These are phyloP conservation scores for Sextonia rubra DNA, from an alignment of 164 flowering plant genomes.

Conservation along the genomic window DNA sequence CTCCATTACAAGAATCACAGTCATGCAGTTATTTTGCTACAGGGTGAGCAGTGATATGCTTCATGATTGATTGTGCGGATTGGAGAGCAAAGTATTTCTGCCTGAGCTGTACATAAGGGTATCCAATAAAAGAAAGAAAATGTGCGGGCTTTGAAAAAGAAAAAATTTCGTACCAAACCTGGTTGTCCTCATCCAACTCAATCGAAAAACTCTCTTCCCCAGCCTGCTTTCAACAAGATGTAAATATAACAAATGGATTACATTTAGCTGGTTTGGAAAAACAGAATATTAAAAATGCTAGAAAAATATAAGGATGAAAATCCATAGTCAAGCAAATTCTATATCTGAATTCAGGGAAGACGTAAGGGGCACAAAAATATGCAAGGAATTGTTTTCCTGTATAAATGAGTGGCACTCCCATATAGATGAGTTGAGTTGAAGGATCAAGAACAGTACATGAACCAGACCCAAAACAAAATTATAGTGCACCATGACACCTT, in stretches of 20 bases:
- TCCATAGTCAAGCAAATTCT: neutral
- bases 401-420: too few relatives aligned
- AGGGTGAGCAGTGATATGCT: slow-evolving; percentile 28
- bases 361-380: neutral
- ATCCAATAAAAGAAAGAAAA: slow-evolving; percentile 58
- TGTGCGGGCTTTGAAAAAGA: slow-evolving; percentile 92
- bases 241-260: neutral
- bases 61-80: slow-evolving; percentile 49
- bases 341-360: neutral
- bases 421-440: neutral
- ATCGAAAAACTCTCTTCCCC: slow-evolving; percentile 95
- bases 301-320: neutral
- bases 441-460: neutral
- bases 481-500: neutral
- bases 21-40: neutral
- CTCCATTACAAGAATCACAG: neutral
- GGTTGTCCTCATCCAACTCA: slow-evolving; percentile 71
- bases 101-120: slow-evolving; percentile 64
- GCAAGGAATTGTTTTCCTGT: neutral
- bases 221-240: slow-evolving; percentile 41
- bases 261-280: neutral
- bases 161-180: slow-evolving; percentile 92
- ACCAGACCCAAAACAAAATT: neutral
- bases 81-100: slow-evolving; percentile 76
- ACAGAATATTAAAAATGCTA: too few relatives aligned